Evolutionary conservation across 2,329 filamentous ascomycete genomes (phyloP).

Genomic region (Xylariaceae sp.): DNA sequence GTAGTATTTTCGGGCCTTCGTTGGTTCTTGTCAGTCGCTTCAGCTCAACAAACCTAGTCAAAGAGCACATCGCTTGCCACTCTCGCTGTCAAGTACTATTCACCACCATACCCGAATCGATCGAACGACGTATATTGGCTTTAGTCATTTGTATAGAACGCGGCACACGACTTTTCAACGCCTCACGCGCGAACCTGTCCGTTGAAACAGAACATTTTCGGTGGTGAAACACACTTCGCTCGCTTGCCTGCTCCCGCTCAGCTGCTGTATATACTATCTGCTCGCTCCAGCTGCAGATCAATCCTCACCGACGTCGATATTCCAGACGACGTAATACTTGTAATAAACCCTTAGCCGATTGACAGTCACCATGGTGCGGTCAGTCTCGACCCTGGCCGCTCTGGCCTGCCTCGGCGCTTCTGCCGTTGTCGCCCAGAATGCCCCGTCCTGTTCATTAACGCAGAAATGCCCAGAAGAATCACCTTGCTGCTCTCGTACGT

Average conservation of each 20-base stretch:
- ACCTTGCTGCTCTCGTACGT: conserved; percentile 83
- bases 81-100: conserved; percentile 8
- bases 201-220: neutral
- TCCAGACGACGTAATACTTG: conserved; percentile 22
- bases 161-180: conserved; percentile 1
- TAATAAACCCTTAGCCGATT: conserved; percentile 20
- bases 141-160: conserved; percentile 11
- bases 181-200: neutral
- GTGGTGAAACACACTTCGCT: neutral
- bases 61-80: neutral
- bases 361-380: conserved; percentile 39
- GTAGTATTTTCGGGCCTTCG: conserved; percentile 1
- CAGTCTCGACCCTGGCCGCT: conserved; percentile 42
- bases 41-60: conserved; percentile 2
- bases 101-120: neutral
- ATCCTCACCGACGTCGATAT: neutral
- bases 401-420: conserved; percentile 49
- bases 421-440: conserved; percentile 45
- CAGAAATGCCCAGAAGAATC: conserved; percentile 72
- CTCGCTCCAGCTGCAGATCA: conserved; percentile 5
- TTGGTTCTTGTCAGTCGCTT: conserved; percentile 22
- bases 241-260: neutral
- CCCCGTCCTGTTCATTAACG: conserved; percentile 53
- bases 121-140: neutral
- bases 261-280: neutral